These are phyloP conservation scores for Hirsutella rhossiliensis DNA, from an alignment of 2,329 filamentous ascomycete species.

Conservation along the genomic window DNA sequence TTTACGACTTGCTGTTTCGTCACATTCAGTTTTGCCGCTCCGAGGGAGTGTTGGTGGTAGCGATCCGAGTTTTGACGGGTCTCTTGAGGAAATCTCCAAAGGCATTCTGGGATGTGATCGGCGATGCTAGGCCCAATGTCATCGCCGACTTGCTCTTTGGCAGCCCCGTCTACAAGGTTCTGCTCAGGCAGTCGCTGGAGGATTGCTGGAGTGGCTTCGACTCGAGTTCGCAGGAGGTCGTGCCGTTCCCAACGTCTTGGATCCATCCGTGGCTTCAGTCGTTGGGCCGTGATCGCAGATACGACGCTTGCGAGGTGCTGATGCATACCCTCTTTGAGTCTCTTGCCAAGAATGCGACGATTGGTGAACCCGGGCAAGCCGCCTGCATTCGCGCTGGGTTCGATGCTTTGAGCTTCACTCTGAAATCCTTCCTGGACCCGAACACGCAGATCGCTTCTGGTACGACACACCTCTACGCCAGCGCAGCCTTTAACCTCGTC, in stretches of 20 bases:
- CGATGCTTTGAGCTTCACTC: conserved; percentile 43
- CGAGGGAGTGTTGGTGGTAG: conserved; percentile 49
- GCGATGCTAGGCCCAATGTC: conserved; percentile 64
- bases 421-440: conserved; percentile 41
- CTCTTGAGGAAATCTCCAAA: conserved; percentile 65
- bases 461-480: conserved; percentile 48
- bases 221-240: conserved; percentile 28
- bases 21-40: conserved; percentile 39
- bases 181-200: conserved; percentile 49
- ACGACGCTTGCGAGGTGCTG: conserved; percentile 70
- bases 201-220: conserved; percentile 27
- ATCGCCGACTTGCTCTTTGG: conserved; percentile 77
- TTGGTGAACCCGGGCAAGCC: conserved; percentile 44
- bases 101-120: conserved; percentile 82
- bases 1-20: conserved; percentile 48
- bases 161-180: conserved; percentile 51
- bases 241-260: conserved; percentile 64
- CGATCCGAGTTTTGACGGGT: conserved; percentile 57
- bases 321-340: conserved; percentile 61
- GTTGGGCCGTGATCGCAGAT: conserved; percentile 61
- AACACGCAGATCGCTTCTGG: conserved; percentile 31
- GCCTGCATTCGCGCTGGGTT: conserved; percentile 54
- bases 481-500: conserved; percentile 53
- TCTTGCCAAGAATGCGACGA: conserved; percentile 40
- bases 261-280: conserved; percentile 67